phyloP scores from a whole-genome alignment of 2,329 filamentous ascomycete genomes.

The Sporothrix phasma region DNA sequence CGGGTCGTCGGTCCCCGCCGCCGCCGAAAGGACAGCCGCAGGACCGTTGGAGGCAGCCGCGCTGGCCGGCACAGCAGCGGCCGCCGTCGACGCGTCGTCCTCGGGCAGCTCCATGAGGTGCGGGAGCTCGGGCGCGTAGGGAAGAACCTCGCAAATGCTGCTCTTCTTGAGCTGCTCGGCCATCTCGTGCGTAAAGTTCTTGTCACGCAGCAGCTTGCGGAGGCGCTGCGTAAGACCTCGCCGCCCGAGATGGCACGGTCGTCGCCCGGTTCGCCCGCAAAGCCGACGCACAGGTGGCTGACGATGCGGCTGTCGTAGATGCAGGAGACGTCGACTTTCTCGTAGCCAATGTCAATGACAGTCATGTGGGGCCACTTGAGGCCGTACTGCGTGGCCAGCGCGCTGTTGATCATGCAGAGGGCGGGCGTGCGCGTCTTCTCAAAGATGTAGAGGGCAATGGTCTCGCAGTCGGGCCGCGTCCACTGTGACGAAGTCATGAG shows the following conservation, averaged over 20 bases:
- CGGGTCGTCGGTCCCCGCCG: constrained; percentile 22
- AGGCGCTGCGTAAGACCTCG: constrained; percentile 69
- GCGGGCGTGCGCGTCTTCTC: constrained; percentile 94
- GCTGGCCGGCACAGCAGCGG: constrained; percentile 15
- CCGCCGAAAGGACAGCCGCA: constrained; percentile 15
- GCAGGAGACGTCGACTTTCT: constrained; percentile 88
- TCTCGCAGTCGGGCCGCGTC: constrained; percentile 79
- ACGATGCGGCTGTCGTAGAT: constrained; percentile 70
- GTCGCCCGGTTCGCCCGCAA: constrained; percentile 10
- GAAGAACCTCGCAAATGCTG: constrained; percentile 55
- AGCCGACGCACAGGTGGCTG: constrained; percentile 56
- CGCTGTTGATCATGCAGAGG: constrained; percentile 82
- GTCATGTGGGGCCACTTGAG: constrained; percentile 66
- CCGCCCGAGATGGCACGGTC: constrained; percentile 59
- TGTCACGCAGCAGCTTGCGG: constrained; percentile 50
- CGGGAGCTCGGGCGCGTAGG: constrained; percentile 38
- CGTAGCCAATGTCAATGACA: constrained; percentile 80
- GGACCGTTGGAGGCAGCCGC: constrained; percentile 30
- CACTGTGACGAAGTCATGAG: constrained; percentile 84
- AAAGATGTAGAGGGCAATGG: constrained; percentile 87
- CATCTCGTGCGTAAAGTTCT: constrained; percentile 55
- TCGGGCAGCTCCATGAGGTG: constrained; percentile 40
- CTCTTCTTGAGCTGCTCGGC: constrained; percentile 61
- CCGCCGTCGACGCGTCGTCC: constrained; percentile 24
- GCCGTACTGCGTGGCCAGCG: constrained; percentile 78